These are phyloP conservation scores for Scolecobasidium constrictum DNA, from an alignment of 2,329 filamentous ascomycete genomes.

Conservation along the genomic window DNA sequence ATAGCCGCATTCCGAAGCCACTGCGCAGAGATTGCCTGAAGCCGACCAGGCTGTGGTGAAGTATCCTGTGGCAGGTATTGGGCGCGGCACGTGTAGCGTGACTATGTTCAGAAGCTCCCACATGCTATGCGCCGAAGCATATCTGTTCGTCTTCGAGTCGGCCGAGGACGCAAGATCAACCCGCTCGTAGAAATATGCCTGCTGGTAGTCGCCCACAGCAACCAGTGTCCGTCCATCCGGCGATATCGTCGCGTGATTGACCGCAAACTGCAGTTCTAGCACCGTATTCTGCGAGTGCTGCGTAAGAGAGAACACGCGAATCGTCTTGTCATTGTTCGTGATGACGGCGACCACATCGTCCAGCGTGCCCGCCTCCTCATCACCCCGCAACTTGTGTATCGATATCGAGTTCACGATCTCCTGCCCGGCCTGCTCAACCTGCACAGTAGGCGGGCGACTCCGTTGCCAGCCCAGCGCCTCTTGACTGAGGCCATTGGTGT, in stretches of 20 bases:
- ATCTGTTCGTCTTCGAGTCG: constrained; percentile 18
- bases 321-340: constrained; percentile 84
- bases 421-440: constrained; percentile 8
- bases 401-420: constrained; percentile 13
- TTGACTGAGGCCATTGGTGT: constrained; percentile 30
- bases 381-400: constrained; percentile 21
- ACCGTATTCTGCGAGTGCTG: constrained; percentile 58
- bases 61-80: constrained; percentile 41
- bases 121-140: constrained; percentile 17
- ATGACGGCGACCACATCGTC: constrained; percentile 62
- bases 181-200: constrained; percentile 70
- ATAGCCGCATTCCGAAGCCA: constrained; percentile 70
- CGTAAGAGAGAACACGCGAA: constrained; percentile 69
- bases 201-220: constrained; percentile 79
- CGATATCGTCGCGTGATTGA: constrained; percentile 91
- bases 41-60: constrained; percentile 71
- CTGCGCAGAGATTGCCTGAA: constrained; percentile 59
- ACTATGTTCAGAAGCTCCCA: constrained; percentile 33
- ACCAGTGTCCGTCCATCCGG: constrained; percentile 73
- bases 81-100: constrained; percentile 27
- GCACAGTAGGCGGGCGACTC: constrained; percentile 15
- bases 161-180: constrained; percentile 11
- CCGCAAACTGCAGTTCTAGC: constrained; percentile 67
- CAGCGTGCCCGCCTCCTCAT: constrained; percentile 31
- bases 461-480: constrained; percentile 38